phyloP scores from a whole-genome alignment of 208 protist genomes.

The Leishmania arabica region DNA sequence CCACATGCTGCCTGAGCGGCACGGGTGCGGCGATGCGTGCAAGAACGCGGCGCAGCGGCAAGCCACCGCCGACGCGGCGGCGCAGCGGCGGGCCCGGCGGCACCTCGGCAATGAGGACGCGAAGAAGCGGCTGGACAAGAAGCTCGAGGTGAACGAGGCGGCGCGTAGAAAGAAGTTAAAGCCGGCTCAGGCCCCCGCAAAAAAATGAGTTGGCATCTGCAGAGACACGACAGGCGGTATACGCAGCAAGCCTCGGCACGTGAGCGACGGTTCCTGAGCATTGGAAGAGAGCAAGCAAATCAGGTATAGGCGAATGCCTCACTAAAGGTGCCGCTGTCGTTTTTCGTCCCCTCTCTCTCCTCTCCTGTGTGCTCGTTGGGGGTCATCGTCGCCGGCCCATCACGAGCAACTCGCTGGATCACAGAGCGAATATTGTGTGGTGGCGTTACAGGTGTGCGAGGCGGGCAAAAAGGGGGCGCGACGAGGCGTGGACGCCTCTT shows the following conservation, averaged over 20 bases:
- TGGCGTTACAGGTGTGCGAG: neutral
- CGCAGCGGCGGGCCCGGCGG: conserved; percentile 53
- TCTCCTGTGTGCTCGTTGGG: neutral
- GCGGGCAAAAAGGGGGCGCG: neutral
- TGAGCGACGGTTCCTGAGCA: neutral
- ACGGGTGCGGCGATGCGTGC: conserved; percentile 78
- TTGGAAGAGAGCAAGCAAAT: too few species aligned
- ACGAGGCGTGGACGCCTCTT: neutral
- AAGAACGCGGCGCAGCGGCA: conserved; percentile 62
- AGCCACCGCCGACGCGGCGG: conserved; percentile 60
- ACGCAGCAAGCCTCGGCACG: neutral
- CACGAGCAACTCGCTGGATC: neutral
- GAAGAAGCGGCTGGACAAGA: conserved; percentile 63
- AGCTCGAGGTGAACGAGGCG: conserved; percentile 47
- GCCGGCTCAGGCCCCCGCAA: neutral
- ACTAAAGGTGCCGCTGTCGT: neutral
- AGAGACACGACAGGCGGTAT: neutral
- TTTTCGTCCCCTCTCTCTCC: neutral
- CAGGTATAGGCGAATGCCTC: neutral
- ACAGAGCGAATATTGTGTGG: too few species aligned
- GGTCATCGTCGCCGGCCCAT: neutral
- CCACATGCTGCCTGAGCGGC: conserved; percentile 85
- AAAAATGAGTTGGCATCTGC: conserved; percentile 18
- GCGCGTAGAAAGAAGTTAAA: conserved; percentile 62
- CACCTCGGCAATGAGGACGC: conserved; percentile 77